These are phyloP conservation scores for Strobilomyces dryophilus DNA, from an alignment of 768 basidiomycete species.

Conservation along the genomic window DNA sequence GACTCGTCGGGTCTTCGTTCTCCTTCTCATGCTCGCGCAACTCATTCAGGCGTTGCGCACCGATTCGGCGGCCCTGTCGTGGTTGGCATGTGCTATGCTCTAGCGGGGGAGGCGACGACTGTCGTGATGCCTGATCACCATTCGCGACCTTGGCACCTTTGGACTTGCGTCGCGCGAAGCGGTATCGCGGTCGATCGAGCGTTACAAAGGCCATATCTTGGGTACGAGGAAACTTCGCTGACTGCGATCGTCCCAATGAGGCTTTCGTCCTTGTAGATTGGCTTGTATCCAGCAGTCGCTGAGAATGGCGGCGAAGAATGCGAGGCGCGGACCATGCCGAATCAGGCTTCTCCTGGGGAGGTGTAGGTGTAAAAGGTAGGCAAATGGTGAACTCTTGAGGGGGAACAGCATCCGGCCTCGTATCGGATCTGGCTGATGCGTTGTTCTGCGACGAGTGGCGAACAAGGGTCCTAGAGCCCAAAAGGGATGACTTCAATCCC, in stretches of 20 bases:
- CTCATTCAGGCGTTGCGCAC: background rate
- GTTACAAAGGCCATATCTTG: constrained; percentile 22
- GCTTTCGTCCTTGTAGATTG: background rate
- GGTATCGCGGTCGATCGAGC: constrained; percentile 19
- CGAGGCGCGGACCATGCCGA: constrained; percentile 12
- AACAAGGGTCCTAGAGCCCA: constrained; percentile 11
- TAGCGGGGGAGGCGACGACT: background rate
- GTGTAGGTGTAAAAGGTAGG: constrained; percentile 21
- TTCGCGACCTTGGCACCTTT: constrained; percentile 2
- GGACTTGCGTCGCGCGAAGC: constrained; percentile 10
- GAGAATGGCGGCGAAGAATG: constrained; percentile 27
- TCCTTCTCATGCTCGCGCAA: background rate
- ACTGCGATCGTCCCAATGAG: constrained; percentile 21
- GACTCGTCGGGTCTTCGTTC: background rate
- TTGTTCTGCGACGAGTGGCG: background rate
- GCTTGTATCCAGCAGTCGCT: constrained; percentile 6
- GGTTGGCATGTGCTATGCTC: background rate
- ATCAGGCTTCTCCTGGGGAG: constrained; percentile 7
- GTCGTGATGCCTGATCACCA: background rate
- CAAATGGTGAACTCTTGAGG: constrained; percentile 20
- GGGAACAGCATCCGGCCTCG: background rate
- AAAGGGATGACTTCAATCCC: constrained; percentile 6
- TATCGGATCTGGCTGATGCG: background rate
- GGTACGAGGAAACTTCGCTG: constrained; percentile 20
- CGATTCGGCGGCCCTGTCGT: background rate